These are phyloP conservation scores for Vanrija pseudolonga DNA, from an alignment of 1,284 basidiomycete genomes.

Conservation along the genomic window DNA sequence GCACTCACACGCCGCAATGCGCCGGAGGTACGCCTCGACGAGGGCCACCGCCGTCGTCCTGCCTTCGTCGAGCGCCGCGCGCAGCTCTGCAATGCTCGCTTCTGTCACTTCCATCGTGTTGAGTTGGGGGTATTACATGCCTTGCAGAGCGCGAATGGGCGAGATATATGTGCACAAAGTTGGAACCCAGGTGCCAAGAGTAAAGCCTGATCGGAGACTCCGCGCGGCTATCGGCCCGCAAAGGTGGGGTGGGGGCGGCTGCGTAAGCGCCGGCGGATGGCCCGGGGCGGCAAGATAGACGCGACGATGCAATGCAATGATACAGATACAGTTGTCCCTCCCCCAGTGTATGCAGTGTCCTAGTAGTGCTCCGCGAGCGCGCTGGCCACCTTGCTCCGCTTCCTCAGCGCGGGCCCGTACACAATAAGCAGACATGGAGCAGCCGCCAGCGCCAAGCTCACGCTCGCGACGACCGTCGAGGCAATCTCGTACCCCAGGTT, in stretches of 20 bases:
- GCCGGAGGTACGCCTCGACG: constrained; percentile 6
- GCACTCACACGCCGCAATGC: constrained; percentile 2
- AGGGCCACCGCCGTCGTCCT: background rate
- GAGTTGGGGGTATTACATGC: background rate
- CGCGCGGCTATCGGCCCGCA: background rate
- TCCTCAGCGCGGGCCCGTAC: constrained; percentile 40
- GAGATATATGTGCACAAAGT: too few species aligned
- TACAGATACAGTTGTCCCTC: too few species aligned
- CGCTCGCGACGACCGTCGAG: constrained; percentile 39
- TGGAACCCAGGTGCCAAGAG: background rate
- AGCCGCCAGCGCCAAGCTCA: constrained; percentile 36
- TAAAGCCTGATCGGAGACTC: background rate
- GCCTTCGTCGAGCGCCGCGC: constrained; percentile 4
- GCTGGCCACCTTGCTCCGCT: constrained; percentile 41
- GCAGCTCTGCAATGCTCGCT: constrained; percentile 3
- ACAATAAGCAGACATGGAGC: constrained; percentile 43
- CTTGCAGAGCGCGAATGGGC: too few species aligned
- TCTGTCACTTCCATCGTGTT: constrained; percentile 7
- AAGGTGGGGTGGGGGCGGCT: background rate
- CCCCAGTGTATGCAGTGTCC: too few species aligned
- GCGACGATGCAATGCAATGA: too few species aligned
- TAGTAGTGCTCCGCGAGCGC: constrained; percentile 24
- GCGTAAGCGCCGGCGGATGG: background rate
- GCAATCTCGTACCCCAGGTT: constrained; percentile 42
- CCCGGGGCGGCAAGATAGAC: background rate